phyloP scores from a whole-genome alignment of 768 basidiomycete species.

The Leucogyrophana mollusca region DNA sequence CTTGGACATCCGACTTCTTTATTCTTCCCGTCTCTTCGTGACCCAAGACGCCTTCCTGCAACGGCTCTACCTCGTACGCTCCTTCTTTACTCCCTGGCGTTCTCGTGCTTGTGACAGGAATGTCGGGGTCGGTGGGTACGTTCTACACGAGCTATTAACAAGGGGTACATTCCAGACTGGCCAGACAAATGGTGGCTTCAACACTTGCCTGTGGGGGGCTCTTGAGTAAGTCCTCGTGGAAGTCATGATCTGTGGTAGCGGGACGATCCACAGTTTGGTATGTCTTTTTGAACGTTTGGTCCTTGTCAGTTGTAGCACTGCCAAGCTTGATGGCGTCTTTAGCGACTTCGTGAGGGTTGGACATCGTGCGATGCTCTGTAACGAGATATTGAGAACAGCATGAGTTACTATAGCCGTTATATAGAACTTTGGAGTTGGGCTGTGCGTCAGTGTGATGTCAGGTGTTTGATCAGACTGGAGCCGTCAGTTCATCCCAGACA shows the following conservation, averaged over 20 bases:
- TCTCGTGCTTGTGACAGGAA: constrained; percentile 6
- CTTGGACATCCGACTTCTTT: constrained; percentile 16
- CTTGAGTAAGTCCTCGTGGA: constrained; percentile 25
- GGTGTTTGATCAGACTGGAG: not conserved
- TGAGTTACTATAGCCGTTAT: too few relatives aligned
- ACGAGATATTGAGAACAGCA: too few relatives aligned
- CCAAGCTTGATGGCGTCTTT: constrained; percentile 11
- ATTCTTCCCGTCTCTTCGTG: constrained; percentile 15
- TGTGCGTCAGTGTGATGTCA: constrained; percentile 1
- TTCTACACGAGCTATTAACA: constrained; percentile 1
- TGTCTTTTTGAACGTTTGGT: constrained; percentile 20
- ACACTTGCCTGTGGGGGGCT: constrained; percentile 22
- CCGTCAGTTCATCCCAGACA: too few relatives aligned
- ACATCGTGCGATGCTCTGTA: too few relatives aligned
- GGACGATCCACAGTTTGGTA: constrained; percentile 22
- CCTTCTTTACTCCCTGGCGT: constrained; percentile 20
- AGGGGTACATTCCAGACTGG: too few relatives aligned
- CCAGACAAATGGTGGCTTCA: not conserved
- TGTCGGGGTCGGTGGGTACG: constrained; percentile 3
- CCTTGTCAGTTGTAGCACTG: not conserved
- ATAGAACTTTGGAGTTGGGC: too few relatives aligned
- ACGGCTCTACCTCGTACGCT: constrained; percentile 7
- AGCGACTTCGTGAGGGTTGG: constrained; percentile 10
- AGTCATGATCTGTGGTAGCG: constrained; percentile 22
- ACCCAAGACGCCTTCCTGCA: constrained; percentile 16